Conservation (phyloP, 208 protist genomes). For the Crithidia mellificae region DNA sequence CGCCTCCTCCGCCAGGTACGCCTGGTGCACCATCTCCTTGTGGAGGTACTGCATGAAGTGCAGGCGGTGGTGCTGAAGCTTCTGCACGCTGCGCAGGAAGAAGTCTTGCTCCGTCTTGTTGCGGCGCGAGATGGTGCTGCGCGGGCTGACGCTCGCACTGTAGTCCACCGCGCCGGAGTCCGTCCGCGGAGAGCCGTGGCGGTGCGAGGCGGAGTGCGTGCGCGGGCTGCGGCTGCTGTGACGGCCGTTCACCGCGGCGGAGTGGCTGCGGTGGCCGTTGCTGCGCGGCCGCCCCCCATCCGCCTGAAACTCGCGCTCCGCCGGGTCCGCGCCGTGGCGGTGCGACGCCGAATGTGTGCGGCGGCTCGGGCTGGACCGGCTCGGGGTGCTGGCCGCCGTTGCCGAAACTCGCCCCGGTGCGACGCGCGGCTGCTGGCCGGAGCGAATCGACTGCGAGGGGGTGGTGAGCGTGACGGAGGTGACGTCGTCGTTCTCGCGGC, state of each 20-base stretch:
- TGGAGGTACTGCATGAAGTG: constrained; percentile 88
- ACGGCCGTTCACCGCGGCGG: constrained; percentile 6
- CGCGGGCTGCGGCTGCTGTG: constrained; percentile 8
- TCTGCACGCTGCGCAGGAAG: constrained; percentile 65
- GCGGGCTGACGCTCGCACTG: constrained; percentile 37
- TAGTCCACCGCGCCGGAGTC: constrained; percentile 12
- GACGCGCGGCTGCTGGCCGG: constrained; percentile 29
- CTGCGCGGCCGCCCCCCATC: constrained; percentile 5
- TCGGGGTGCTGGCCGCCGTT: constrained; percentile 10
- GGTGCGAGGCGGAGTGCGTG: constrained; percentile 10
- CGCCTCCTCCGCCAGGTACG: constrained; percentile 73
- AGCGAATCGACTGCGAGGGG: constrained; percentile 40
- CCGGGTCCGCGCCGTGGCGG: constrained; percentile 19
- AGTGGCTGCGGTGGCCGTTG: constrained; percentile 13
- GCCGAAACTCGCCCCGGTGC: constrained; percentile 16
- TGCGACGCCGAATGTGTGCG: constrained; percentile 15
- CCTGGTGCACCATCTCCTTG: constrained; percentile 84
- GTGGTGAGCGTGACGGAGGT: constrained; percentile 19
- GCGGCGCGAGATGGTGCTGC: constrained; percentile 28
- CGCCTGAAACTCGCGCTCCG: constrained; percentile 36
- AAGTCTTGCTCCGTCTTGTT: constrained; percentile 41
- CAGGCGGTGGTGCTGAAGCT: constrained; percentile 78
- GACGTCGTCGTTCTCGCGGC: constrained; percentile 32
- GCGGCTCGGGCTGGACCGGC: constrained; percentile 17
- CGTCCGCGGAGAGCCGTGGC: constrained; percentile 10